Evolutionary conservation across 2,329 filamentous ascomycete genomes (phyloP), one percentile per base, ranked within the genome.

Genomic region (Aureobasidium pullulans): DNA sequence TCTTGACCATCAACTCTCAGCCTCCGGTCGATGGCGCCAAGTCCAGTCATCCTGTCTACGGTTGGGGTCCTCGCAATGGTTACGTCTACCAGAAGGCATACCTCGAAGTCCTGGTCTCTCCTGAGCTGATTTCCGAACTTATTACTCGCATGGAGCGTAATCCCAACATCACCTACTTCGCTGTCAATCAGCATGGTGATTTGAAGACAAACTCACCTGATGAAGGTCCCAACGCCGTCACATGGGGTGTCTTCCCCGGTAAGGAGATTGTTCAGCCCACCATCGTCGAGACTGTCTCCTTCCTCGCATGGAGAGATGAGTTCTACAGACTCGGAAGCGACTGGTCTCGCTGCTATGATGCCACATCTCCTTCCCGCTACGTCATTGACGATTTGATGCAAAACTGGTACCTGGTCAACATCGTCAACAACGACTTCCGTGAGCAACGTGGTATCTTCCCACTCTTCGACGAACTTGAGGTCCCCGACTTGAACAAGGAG

Each of bases 221-320:
- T 23, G 90, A 95, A 66, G 70, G 70, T 6, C 94, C 94, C 39
- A 99, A 99, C 68, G 94, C 94, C n/a, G 89, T 99, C 52, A 99
- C 94, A 1, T 99, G 94, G 94, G 94, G 94, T 74, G 95, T 99
- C 36, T 99, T 97, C 78, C 93, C 94, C 0, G 94, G 94, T 61
- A 96, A 97, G 73, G 94, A 99, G 75, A 96, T 99, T 70, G 92
- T 99, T n/a, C 94, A 99, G 74, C 94, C 94, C 13, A 99, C 94
- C n/a, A 96, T 99, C 68, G 94, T 99, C 56, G 94, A 99, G 77
- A 95, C 90, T 16, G 87, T 99, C 72, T 96, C 90, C 72, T 99
- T 99, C 82, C 79, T 99, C 57, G 94, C 94, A 2, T 99, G 94
- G 94, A 96, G 96, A 76, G 94, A 99, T 66, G 94, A 99, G 75